phyloP scores from a whole-genome alignment of 768 basidiomycete genomes.

The Termitomyces titanicus region DNA sequence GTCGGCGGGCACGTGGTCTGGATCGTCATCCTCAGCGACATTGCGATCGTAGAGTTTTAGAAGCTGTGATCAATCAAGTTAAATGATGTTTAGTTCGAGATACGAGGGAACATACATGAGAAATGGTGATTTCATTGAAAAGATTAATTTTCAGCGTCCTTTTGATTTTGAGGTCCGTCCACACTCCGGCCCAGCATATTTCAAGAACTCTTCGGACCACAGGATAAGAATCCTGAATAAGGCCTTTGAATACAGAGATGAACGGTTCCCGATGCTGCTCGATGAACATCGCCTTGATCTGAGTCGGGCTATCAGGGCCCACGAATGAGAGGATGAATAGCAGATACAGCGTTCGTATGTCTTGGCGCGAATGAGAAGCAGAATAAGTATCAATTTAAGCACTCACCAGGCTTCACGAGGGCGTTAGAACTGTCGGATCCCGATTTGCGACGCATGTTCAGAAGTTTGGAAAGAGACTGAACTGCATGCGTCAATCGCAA shows the following conservation, averaged over 20 bases:
- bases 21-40: slow-evolving; percentile 41
- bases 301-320: slow-evolving; percentile 38
- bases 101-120: slow-evolving; percentile 44
- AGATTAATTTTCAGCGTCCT: slow-evolving; percentile 66
- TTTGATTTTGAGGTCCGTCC: slow-evolving; percentile 70
- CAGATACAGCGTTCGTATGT: slow-evolving; percentile 77
- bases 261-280: slow-evolving; percentile 70
- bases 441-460: slow-evolving; percentile 66
- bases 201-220: slow-evolving; percentile 67
- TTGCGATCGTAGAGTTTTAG: slow-evolving; percentile 70
- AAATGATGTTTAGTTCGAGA: neutral
- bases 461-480: slow-evolving; percentile 62
- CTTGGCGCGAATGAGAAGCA: slow-evolving; percentile 30
- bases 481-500: slow-evolving; percentile 1
- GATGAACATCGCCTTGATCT: slow-evolving; percentile 61
- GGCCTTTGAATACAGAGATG: slow-evolving; percentile 67
- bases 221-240: slow-evolving; percentile 61
- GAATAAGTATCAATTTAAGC: neutral
- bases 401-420: slow-evolving; percentile 55
- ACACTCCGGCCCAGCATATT: slow-evolving; percentile 72
- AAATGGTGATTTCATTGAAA: slow-evolving; percentile 65
- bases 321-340: slow-evolving; percentile 74
- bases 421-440: slow-evolving; percentile 31
- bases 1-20: slow-evolving; percentile 66
- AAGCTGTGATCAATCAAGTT: slow-evolving; percentile 38